These are phyloP conservation scores for Physaria fendleri DNA, from an alignment of 345 rosid genomes.

Conservation along the genomic window DNA sequence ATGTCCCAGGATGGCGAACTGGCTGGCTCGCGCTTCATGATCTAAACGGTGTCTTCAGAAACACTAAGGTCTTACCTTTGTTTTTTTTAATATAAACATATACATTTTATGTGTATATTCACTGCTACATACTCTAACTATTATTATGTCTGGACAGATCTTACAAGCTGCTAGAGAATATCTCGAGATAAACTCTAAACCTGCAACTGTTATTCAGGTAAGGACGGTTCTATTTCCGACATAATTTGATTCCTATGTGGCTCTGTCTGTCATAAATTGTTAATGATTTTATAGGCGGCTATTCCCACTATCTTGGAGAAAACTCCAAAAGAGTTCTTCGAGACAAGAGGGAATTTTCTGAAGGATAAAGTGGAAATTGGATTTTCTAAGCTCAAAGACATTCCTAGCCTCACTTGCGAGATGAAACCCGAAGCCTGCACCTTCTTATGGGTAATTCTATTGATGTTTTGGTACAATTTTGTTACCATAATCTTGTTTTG, in stretches of 20 bases:
- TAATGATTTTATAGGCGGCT: slow-evolving; percentile 47
- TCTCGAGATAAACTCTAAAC: slow-evolving; percentile 31
- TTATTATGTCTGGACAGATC: slow-evolving; percentile 29
- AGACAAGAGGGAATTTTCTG: slow-evolving; percentile 21
- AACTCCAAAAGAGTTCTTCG: slow-evolving; percentile 53
- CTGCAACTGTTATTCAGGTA: slow-evolving; percentile 52
- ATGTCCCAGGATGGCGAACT: slow-evolving; percentile 55
- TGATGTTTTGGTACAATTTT: not conserved
- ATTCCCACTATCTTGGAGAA: slow-evolving; percentile 50
- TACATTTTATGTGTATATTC: not conserved
- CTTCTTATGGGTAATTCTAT: slow-evolving; percentile 47
- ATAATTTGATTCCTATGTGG: not conserved
- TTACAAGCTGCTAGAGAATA: slow-evolving; percentile 29
- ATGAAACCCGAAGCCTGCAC: slow-evolving; percentile 56
- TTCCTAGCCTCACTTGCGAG: slow-evolving; percentile 51
- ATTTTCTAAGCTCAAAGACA: slow-evolving; percentile 36
- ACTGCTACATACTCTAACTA: too few species aligned
- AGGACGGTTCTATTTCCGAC: not conserved
- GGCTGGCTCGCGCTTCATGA: slow-evolving; percentile 48
- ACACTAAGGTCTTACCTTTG: slow-evolving; percentile 29
- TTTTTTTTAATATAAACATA: too few species aligned
- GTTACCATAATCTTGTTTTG: not conserved
- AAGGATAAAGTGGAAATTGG: slow-evolving; percentile 41
- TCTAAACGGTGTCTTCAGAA: slow-evolving; percentile 31
- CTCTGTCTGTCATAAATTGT: not conserved